Base-by-base conservation (phyloP, 106 monocot genomes). In the Gastrodia elata region DNA sequence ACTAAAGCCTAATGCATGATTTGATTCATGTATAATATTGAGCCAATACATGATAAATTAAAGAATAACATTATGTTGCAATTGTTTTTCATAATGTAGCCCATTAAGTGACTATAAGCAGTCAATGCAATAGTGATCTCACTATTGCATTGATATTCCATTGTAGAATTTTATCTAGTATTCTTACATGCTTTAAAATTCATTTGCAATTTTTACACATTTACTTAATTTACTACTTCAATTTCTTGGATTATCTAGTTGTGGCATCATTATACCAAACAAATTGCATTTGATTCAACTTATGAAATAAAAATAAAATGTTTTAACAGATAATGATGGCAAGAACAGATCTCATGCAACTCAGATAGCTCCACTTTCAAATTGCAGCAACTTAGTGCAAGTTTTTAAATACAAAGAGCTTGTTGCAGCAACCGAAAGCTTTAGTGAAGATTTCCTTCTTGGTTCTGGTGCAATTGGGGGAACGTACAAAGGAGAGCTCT, bases 401-500 rank as follows among this genome's bases (percentile, higher is more conserved):
- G 64, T 79, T 9, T 85, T 85, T 46, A 79, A 78, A 42, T 81
- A 79, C 68, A 32, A 72, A 25, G 67, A 82, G 38, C 70, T 85
- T 30, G 71, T 49, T 33, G 68, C 35, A 41, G 81, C 85, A 32
- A 85, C 85, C 5, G 55, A 79, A 49, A 76, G 72, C 69, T 85
- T 85, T 39, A 71, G 65, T 48, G 8, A 64, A 15, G 75, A 74
- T 25, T 78, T 68, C 44, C 42, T 82, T 44, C 59, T 85, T 28
- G 78, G 78, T 56, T 75, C 75, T 68, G 85, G 79, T 18, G 77
- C 78, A 8, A 69, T 76, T 58, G 82, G 85, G 49, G 82, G 78
- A 78, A 79, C 82, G 4, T 85, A 78, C 68, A 81, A 34, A 68
- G 85, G 82, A 78, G 39, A 39, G 18, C 77, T 85, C 14, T 25